Evolutionary conservation across 345 rosid species (phyloP).

Genomic region (Triadica sebifera): DNA sequence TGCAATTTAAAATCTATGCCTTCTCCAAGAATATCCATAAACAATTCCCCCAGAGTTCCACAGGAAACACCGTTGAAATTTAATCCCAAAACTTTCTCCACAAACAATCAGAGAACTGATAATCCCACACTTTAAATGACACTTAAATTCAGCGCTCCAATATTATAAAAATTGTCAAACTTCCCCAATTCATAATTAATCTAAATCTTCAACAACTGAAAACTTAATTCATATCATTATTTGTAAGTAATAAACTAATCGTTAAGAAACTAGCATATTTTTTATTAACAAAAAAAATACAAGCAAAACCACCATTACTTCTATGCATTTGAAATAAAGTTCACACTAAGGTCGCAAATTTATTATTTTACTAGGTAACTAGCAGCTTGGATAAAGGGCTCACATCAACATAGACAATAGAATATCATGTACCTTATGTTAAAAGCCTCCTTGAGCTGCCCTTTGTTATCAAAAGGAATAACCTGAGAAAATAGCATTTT

Average conservation of each 20-base stretch:
- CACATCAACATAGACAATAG: neutral
- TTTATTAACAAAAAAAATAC: neutral
- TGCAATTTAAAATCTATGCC: neutral
- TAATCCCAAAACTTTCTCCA: neutral
- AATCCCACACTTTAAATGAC: neutral
- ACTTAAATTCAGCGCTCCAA: neutral
- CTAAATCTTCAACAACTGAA: neutral
- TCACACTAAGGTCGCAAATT: neutral
- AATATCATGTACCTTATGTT: slow-evolving; percentile 62
- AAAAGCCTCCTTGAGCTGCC: slow-evolving; percentile 91
- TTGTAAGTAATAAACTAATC: neutral
- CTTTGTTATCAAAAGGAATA: slow-evolving; percentile 94
- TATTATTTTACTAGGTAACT: neutral
- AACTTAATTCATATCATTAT: neutral
- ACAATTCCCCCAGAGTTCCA: neutral
- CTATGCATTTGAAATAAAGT: neutral
- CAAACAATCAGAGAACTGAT: neutral
- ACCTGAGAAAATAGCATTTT: slow-evolving; percentile 46
- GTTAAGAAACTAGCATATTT: neutral
- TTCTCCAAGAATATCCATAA: neutral
- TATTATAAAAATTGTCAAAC: neutral
- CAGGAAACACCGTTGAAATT: neutral
- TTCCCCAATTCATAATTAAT: neutral
- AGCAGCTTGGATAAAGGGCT: neutral
- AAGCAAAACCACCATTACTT: neutral